Percentiles rank a stretch among this genome's conserved stretches.
Conservation (phyloP, 805 yeast species). For the Kregervanrija delftensis region DNA sequence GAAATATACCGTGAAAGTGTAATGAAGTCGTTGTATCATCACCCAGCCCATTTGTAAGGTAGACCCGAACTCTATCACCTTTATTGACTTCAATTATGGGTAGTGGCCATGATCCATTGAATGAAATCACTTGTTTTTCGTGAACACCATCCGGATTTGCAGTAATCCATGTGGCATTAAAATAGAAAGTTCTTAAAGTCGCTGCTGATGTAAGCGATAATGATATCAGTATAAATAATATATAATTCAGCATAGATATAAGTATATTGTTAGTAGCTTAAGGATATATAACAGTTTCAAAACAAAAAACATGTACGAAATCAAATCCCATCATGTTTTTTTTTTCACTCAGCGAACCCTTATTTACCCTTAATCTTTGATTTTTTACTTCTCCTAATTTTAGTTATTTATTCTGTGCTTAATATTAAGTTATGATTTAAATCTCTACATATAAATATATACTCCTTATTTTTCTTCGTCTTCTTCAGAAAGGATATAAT, state of each 20-base stretch:
- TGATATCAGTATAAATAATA: neutral
- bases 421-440: no score
- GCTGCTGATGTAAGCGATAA: no score
- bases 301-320: neutral
- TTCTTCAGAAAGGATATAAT: constrained; percentile 56
- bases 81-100: constrained; percentile 60
- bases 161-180: constrained; percentile 48
- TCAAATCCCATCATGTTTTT: neutral
- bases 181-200: constrained; percentile 35
- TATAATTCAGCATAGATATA: neutral
- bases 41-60: constrained; percentile 53
- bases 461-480: constrained; percentile 1
- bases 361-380: neutral
- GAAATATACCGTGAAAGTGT: constrained; percentile 77
- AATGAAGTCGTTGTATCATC: constrained; percentile 47
- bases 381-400: neutral
- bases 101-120: constrained; percentile 67
- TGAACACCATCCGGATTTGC: constrained; percentile 63
- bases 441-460: no score
- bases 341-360: neutral
- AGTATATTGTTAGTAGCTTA: neutral
- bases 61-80: constrained; percentile 55
- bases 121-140: constrained; percentile 54
- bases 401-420: neutral
- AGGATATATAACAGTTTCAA: neutral